Evolutionary conservation across 1,284 basidiomycete species (phyloP).

Genomic region (Tremellales sp.): DNA sequence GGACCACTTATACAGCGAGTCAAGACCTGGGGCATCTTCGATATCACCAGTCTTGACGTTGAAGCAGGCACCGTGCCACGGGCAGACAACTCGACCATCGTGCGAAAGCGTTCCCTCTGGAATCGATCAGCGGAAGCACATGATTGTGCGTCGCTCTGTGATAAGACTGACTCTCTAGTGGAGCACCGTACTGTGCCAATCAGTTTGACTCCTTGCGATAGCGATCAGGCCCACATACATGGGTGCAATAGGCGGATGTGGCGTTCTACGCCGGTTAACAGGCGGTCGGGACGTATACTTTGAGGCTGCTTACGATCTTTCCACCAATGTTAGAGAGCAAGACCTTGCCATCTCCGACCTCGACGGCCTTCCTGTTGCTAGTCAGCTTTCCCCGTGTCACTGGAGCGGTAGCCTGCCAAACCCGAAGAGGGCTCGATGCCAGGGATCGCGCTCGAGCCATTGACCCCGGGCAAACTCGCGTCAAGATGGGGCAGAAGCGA

Average conservation of each 20-base stretch:
- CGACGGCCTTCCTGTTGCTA: constrained; percentile 60
- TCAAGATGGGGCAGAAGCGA: too few relatives aligned
- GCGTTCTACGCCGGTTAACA: constrained; percentile 53
- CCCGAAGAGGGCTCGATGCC: too few relatives aligned
- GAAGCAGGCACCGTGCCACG: constrained; percentile 94
- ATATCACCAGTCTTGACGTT: constrained; percentile 64
- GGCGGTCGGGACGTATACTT: constrained; percentile 31
- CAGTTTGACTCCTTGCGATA: background rate
- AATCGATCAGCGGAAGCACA: background rate
- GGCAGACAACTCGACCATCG: constrained; percentile 76
- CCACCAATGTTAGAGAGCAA: constrained; percentile 73
- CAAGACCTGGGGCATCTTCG: constrained; percentile 86
- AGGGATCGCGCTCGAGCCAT: too few relatives aligned
- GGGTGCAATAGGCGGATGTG: constrained; percentile 82
- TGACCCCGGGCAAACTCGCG: too few relatives aligned
- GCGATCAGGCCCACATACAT: constrained; percentile 45
- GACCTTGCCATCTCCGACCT: constrained; percentile 72
- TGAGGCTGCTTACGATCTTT: constrained; percentile 46
- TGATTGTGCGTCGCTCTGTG: too few relatives aligned
- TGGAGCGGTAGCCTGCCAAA: too few relatives aligned
- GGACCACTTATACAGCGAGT: constrained; percentile 77
- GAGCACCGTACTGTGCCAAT: constrained; percentile 40
- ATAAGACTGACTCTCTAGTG: constrained; percentile 30
- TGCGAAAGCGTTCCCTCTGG: constrained; percentile 79
- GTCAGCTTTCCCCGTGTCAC: too few relatives aligned